Evolutionary conservation across 805 yeast species (phyloP).

Genomic region (Sugiyamaella valdiviana): DNA sequence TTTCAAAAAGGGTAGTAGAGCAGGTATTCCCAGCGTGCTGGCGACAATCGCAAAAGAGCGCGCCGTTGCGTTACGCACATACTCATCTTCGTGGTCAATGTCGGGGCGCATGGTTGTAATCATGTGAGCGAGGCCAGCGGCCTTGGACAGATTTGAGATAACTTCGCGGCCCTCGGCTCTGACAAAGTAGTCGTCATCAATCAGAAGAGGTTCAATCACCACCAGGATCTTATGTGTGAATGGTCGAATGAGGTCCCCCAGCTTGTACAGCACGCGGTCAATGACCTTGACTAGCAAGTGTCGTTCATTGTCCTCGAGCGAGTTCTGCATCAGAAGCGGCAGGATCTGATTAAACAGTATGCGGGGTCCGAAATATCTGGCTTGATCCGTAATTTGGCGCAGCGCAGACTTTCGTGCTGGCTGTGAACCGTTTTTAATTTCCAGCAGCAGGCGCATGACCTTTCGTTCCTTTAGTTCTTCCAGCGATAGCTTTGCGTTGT

Average conservation of each 20-base stretch:
- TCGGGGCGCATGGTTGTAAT: slow-evolving; percentile 76
- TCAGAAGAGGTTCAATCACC: slow-evolving; percentile 70
- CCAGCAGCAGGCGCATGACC: slow-evolving; percentile 57
- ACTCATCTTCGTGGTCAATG: slow-evolving; percentile 76
- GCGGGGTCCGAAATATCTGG: slow-evolving; percentile 62
- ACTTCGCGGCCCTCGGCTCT: slow-evolving; percentile 76
- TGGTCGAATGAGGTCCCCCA: slow-evolving; percentile 64
- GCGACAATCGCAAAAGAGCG: slow-evolving; percentile 81
- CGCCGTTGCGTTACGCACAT: slow-evolving; percentile 67
- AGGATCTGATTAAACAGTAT: slow-evolving; percentile 62
- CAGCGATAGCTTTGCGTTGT: slow-evolving; percentile 34
- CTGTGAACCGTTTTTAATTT: slow-evolving; percentile 74
- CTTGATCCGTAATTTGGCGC: slow-evolving; percentile 57
- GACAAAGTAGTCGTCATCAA: slow-evolving; percentile 72
- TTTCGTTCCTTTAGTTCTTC: slow-evolving; percentile 55
- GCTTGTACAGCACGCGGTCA: slow-evolving; percentile 58
- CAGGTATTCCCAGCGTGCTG: slow-evolving; percentile 64
- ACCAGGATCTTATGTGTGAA: slow-evolving; percentile 64
- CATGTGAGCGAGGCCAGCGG: slow-evolving; percentile 77
- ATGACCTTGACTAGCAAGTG: slow-evolving; percentile 73
- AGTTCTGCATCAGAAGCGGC: slow-evolving; percentile 67
- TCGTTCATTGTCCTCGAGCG: slow-evolving; percentile 74
- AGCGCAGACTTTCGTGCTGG: slow-evolving; percentile 60
- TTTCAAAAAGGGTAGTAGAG: slow-evolving; percentile 68
- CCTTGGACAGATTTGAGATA: slow-evolving; percentile 64